Base-by-base conservation (phyloP, 805 yeast species). In the Metschnikowia drakensbergensis region DNA sequence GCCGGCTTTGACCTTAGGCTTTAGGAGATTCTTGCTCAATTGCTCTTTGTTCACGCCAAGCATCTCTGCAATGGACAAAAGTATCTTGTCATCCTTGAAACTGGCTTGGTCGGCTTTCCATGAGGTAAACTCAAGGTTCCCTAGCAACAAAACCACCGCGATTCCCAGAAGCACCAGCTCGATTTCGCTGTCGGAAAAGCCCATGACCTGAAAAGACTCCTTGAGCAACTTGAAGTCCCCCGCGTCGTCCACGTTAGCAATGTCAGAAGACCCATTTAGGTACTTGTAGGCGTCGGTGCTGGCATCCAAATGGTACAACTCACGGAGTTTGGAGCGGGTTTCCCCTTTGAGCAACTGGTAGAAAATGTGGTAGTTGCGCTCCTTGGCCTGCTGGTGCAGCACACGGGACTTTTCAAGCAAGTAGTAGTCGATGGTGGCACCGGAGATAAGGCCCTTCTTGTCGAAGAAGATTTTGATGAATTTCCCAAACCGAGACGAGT, bases 401-500 rank as follows among this genome's bases (percentile, higher is more conserved):
- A 94, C 96, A 59, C 99, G 81, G 4, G 97, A 88, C 66, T 94
- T 94, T 63, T 94, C 99, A 36, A 94, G 70, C 25, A 94, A 71
- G 59, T 94, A 94, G 88, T 96, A 94, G 59, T 92, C 97, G 43
- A 94, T 89, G 55, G 87, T 84, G 8, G 98, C 98, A 9, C 97
- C 97, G 22, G 80, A 74, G 39, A 94, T 84, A 50, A 77, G 77
- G 3, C 88, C 88, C 8, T 75, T 64, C 3, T 69, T 59, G 48
- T 79, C 76, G 57, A 92, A 88, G 62, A 83, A 89, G 50, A 94
- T 87, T 60, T 90, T 86, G 54, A 94, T 88, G 61, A 94, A 94
- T 68, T 94, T 94, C 34, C 99, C 99, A 65, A 94, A 94, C 61
- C 99, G 80, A 5, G 98, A 92, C 3, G 97, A 90, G 66, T 94